Base-by-base conservation (phyloP, 176 grass and related monocot genomes). In the Eleusine coracana region DNA sequence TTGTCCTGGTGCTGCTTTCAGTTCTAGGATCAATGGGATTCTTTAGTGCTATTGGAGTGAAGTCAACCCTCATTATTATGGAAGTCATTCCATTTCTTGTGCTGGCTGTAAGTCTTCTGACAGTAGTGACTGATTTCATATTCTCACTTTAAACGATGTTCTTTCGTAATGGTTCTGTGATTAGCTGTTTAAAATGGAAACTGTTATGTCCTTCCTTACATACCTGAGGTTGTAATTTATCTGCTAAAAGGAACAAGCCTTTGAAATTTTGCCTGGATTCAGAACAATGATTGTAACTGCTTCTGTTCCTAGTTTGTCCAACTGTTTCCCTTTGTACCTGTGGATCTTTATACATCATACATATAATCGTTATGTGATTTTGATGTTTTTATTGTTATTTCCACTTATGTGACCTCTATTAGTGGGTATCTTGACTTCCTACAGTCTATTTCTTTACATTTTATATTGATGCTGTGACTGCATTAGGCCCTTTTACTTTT, bases 81-180 rank as follows among this genome's bases (percentile, higher is more conserved):
- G 96, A 99, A 99, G 96, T 99, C 44, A 99, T 99, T 87, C 96
- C 96, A 50, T 99, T 99, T 92, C 91, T 99, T 69, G 96, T 92
- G 80, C 80, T 99, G 46, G 96, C 96, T 17, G 96, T 99, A 99
- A 90, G 96, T 95, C 48, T 86, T 88, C 66, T 84, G 29, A 45
- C 38, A 80, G 6, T 59, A 73, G 7, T 46, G 41, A 42, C 44
- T 87, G 37, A 72, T 80, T 88, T 75, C 70, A 10, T 31, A 8
- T 76, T 67, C 76, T 73, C 60, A 61, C 45, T 11, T 48, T 10
- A 48, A 10, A 48, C 10, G 7, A 48, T 48, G 45, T 48, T 48
- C 45, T 48, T 48, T 5, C 45, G 7, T 48, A 48, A 48, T 48
- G 9, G 45, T 48, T 48, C 6, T 48, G 45, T 48, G 45, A 48